These are phyloP conservation scores for Picea glauca DNA, from an alignment of 75 land plant genomes.

Conservation along the genomic window DNA sequence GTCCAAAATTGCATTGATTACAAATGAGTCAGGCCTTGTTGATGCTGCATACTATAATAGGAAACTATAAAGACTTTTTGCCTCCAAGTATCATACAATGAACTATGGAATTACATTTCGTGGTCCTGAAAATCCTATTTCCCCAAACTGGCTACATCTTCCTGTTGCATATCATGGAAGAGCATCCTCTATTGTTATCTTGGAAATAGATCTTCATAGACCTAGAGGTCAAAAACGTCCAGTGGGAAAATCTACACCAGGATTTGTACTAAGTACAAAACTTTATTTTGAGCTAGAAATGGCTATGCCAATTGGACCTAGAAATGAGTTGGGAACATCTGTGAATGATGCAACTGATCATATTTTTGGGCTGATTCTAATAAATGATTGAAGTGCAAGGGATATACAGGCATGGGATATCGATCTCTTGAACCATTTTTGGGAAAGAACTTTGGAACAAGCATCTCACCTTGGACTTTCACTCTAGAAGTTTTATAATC, in stretches of 20 bases:
- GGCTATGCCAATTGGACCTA: constrained; percentile 96
- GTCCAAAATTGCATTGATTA: constrained; percentile 57
- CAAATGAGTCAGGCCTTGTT: constrained; percentile 78
- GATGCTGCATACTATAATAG: constrained; percentile 75
- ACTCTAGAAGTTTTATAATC: constrained; percentile 95
- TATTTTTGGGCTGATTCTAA: constrained; percentile 92
- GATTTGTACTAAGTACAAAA: constrained; percentile 73
- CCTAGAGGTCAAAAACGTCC: constrained; percentile 89
- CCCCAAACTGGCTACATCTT: constrained; percentile 81
- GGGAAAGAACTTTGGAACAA: constrained; percentile 96
- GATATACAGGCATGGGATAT: constrained; percentile 97
- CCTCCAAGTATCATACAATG: constrained; percentile 85
- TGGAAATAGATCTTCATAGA: constrained; percentile 75
- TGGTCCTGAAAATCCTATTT: constrained; percentile 18
- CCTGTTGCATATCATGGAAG: constrained; percentile 98
- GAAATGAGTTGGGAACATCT: constrained; percentile 79
- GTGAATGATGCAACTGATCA: constrained; percentile 82
- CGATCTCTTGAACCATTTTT: constrained; percentile 97
- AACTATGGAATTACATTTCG: constrained; percentile 87
- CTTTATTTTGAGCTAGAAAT: constrained; percentile 98
- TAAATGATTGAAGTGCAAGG: constrained; percentile 99
- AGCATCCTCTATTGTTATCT: constrained; percentile 87
- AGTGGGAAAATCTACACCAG: constrained; percentile 56
- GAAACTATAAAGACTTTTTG: constrained; percentile 96
- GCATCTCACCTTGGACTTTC: constrained; percentile 96